Evolutionary conservation across 1,284 basidiomycete species (phyloP).

Genomic region (Cronartium ribicola): DNA sequence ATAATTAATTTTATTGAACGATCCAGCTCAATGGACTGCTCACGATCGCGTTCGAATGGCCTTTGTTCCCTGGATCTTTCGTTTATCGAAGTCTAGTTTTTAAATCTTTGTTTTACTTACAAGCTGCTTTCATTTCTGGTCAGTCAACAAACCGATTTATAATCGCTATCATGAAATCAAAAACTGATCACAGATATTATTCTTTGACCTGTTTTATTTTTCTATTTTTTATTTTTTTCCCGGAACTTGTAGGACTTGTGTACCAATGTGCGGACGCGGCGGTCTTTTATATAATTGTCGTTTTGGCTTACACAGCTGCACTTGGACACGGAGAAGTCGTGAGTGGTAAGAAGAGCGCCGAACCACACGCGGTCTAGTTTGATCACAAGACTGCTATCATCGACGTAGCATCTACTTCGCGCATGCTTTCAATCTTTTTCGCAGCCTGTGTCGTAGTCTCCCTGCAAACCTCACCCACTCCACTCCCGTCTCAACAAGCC

Average conservation of each 20-base stretch:
- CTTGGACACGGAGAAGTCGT: conserved; percentile 4
- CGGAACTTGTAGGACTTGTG: neutral
- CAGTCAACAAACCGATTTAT: neutral
- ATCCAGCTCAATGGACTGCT: conserved; percentile 11
- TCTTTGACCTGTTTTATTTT: neutral
- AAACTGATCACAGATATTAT: neutral
- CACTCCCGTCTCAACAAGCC: no score
- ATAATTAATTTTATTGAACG: neutral
- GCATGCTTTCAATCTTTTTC: no score
- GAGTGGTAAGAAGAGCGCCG: neutral
- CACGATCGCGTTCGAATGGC: conserved; percentile 24
- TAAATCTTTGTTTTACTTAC: conserved; percentile 15
- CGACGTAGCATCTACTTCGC: no score
- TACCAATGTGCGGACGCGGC: conserved; percentile 29
- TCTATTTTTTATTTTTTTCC: neutral
- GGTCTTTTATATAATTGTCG: conserved; percentile 15
- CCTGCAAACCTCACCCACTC: no score
- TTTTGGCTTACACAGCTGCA: conserved; percentile 19
- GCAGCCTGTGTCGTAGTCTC: no score
- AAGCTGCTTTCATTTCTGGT: conserved; percentile 9
- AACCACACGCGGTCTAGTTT: no score
- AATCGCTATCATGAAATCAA: no score
- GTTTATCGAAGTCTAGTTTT: conserved; percentile 24
- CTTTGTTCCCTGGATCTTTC: conserved; percentile 6
- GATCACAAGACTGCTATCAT: no score